A percentile compares a stretch with the other conserved stretches of the same genome.
Evolutionary conservation across 169 alveolate genomes (phyloP).

Genomic region (Eimeria falciformis): DNA sequence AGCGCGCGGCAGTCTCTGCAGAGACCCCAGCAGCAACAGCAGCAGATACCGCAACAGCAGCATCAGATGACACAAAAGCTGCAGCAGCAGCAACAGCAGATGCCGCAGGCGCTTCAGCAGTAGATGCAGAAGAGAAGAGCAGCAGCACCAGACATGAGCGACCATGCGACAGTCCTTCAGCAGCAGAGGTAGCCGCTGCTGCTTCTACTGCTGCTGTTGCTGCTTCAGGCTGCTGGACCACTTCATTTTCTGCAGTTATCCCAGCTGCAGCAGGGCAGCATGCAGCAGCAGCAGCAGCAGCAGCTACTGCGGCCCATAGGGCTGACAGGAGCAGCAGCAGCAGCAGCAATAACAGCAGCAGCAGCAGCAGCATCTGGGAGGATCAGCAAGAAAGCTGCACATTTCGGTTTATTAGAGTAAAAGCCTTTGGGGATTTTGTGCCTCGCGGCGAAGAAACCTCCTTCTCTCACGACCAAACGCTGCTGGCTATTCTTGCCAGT

Average conservation of each 20-base stretch:
- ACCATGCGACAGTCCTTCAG: background rate
- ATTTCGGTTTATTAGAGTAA: background rate
- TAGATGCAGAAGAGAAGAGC: no score
- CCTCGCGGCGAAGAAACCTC: background rate
- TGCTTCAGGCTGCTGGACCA: background rate
- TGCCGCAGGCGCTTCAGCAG: background rate
- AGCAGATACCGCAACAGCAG: background rate
- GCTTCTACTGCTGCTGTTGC: background rate
- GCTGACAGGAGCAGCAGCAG: background rate
- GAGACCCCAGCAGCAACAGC: conserved; percentile 3
- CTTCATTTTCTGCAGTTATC: background rate
- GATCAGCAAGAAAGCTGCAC: no score
- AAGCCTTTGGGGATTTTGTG: background rate
- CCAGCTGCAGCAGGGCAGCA: background rate
- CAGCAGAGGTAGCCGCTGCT: background rate
- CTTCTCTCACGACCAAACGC: background rate
- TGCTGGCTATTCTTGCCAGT: background rate
- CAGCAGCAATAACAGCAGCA: background rate
- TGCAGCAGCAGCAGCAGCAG: background rate
- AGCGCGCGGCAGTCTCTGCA: no score
- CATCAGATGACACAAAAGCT: no score
- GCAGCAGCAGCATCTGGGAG: background rate
- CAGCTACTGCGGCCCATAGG: background rate
- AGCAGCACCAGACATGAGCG: background rate
- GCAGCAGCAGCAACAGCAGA: background rate